Conservation (phyloP, 169 alveolate genomes). For the Eimeria tenella region DNA sequence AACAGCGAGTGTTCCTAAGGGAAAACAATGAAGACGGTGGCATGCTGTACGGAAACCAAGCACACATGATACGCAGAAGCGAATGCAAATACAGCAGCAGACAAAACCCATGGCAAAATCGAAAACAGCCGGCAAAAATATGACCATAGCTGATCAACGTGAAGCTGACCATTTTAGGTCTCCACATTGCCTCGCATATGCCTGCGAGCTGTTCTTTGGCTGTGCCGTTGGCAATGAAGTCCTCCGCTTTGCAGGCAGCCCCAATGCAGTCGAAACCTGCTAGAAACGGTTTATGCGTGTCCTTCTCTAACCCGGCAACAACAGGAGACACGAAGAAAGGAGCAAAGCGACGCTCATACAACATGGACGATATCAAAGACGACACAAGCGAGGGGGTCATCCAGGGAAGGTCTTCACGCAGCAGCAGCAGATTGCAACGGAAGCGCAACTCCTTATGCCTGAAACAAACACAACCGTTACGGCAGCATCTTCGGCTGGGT, state of each 20-base stretch:
- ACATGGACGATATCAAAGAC: conserved; percentile 56
- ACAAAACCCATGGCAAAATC: too few relatives aligned
- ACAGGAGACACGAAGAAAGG: conserved; percentile 84
- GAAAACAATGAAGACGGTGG: too few relatives aligned
- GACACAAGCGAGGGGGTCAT: conserved; percentile 58
- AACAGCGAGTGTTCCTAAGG: too few relatives aligned
- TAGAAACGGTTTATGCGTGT: conserved; percentile 69
- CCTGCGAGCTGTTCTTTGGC: conserved; percentile 97
- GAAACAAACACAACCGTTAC: not conserved
- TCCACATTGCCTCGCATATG: conserved; percentile 96
- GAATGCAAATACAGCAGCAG: not conserved
- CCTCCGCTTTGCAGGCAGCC: conserved; percentile 80
- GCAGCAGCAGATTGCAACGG: conserved; percentile 80
- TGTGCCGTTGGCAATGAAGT: conserved; percentile 96
- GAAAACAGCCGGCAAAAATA: too few relatives aligned
- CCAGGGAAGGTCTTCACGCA: conserved; percentile 79
- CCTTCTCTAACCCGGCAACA: conserved; percentile 64
- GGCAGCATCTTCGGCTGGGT: too few relatives aligned
- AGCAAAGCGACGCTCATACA: conserved; percentile 82
- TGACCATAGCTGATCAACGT: too few relatives aligned
- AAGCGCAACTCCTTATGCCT: conserved; percentile 79
- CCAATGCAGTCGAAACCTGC: conserved; percentile 83
- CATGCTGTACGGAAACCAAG: too few relatives aligned
- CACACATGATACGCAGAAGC: not conserved
- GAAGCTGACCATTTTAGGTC: conserved; percentile 79